Evolutionary conservation across 2,329 filamentous ascomycete species (phyloP).

Genomic region (Elsinoe batatas): DNA sequence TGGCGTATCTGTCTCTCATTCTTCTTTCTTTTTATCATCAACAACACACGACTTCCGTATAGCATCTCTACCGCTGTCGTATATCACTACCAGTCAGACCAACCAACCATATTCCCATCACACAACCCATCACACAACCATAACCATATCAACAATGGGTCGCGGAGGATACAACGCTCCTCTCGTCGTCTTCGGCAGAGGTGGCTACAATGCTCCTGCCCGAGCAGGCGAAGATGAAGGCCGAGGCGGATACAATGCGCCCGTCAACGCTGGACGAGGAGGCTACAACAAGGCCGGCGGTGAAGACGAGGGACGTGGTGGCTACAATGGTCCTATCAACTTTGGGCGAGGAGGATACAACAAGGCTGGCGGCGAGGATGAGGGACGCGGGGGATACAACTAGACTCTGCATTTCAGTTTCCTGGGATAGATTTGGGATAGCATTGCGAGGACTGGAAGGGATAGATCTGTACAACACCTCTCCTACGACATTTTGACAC

Average conservation of each 20-base stretch:
- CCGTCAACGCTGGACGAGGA: constrained; percentile 3
- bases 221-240: constrained; percentile 3
- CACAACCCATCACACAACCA: background rate
- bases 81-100: background rate
- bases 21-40: background rate
- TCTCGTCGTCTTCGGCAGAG: constrained; percentile 15
- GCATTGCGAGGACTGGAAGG: background rate
- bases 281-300: background rate
- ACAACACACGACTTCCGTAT: background rate
- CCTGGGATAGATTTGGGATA: background rate
- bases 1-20: background rate
- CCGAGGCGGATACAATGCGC: constrained; percentile 8
- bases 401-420: constrained; percentile 10
- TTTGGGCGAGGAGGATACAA: constrained; percentile 6
- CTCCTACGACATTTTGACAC: background rate
- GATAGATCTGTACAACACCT: background rate
- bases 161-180: constrained; percentile 35
- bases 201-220: constrained; percentile 16
- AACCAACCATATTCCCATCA: background rate
- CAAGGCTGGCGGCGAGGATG: background rate
- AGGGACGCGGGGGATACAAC: constrained; percentile 22
- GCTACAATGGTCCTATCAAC: background rate
- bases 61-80: background rate
- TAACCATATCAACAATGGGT: constrained; percentile 22
- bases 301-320: background rate